These are phyloP conservation scores for Macrolepiota fuliginosa DNA, from an alignment of 768 basidiomycete genomes.

Conservation along the genomic window DNA sequence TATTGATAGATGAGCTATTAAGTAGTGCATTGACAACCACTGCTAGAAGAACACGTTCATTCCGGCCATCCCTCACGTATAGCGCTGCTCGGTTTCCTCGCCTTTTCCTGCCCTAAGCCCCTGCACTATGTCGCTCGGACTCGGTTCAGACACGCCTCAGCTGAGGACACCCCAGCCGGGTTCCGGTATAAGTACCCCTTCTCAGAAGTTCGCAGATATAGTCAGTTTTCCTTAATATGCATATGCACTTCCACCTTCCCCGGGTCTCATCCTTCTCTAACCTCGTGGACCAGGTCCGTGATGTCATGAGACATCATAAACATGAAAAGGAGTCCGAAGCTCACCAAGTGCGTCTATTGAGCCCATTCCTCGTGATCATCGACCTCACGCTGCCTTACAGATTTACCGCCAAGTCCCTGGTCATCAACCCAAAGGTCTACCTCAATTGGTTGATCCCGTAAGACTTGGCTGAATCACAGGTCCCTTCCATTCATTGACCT, in stretches of 20 bases:
- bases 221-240: slow-evolving; percentile 20
- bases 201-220: slow-evolving; percentile 23
- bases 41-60: not conserved
- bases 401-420: slow-evolving; percentile 75
- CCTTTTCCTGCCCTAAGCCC: slow-evolving; percentile 8
- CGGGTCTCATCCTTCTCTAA: slow-evolving; percentile 42
- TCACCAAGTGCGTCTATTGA: slow-evolving; percentile 55
- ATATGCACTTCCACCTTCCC: slow-evolving; percentile 49
- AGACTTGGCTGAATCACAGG: slow-evolving; percentile 19
- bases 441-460: slow-evolving; percentile 72
- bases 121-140: slow-evolving; percentile 13
- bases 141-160: slow-evolving; percentile 22
- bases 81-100: slow-evolving; percentile 5
- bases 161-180: slow-evolving; percentile 12
- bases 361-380: slow-evolving; percentile 8
- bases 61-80: not conserved
- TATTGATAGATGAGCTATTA: not conserved
- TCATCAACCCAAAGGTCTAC: slow-evolving; percentile 66
- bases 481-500: slow-evolving; percentile 6
- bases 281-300: slow-evolving; percentile 59
- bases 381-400: slow-evolving; percentile 31
- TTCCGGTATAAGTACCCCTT: slow-evolving; percentile 28
- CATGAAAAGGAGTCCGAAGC: slow-evolving; percentile 87
- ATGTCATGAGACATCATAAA: slow-evolving; percentile 63
- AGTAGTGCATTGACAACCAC: not conserved